These are phyloP conservation scores for Suillus decipiens DNA, from an alignment of 768 basidiomycete species.

Conservation along the genomic window DNA sequence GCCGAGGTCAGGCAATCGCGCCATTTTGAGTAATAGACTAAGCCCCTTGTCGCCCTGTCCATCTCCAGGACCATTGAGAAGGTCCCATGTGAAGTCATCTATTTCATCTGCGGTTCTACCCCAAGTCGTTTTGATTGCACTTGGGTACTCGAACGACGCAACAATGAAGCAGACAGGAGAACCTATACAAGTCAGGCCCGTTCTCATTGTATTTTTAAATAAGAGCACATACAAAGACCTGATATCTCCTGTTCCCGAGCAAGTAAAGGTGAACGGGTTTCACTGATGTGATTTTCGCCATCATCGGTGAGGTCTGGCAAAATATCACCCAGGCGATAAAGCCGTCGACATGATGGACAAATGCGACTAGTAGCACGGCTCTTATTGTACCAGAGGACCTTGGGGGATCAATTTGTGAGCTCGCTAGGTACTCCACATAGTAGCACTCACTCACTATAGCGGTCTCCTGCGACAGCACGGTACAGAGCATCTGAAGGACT, in stretches of 20 bases:
- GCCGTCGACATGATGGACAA: conserved; percentile 75
- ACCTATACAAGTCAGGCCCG: conserved; percentile 44
- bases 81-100: conserved; percentile 62
- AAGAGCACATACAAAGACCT: conserved; percentile 62
- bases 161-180: conserved; percentile 78
- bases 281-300: conserved; percentile 17
- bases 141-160: conserved; percentile 65
- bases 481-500: conserved; percentile 70
- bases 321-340: conserved; percentile 70
- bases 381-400: conserved; percentile 89
- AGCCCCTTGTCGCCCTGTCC: conserved; percentile 43
- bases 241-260: conserved; percentile 69
- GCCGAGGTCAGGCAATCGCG: conserved; percentile 71
- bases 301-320: conserved; percentile 50
- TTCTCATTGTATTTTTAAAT: conserved; percentile 1
- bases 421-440: background rate
- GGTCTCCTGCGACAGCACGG: conserved; percentile 68
- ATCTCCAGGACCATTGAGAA: conserved; percentile 49
- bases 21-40: conserved; percentile 74
- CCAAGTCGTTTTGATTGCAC: conserved; percentile 67
- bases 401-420: conserved; percentile 7
- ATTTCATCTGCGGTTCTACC: conserved; percentile 70
- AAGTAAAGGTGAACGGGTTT: conserved; percentile 41
- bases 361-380: conserved; percentile 68
- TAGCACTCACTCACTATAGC: conserved; percentile 63